These are phyloP conservation scores for Xylaria intraflava DNA, from an alignment of 495 filamentous ascomycete species.

Conservation along the genomic window DNA sequence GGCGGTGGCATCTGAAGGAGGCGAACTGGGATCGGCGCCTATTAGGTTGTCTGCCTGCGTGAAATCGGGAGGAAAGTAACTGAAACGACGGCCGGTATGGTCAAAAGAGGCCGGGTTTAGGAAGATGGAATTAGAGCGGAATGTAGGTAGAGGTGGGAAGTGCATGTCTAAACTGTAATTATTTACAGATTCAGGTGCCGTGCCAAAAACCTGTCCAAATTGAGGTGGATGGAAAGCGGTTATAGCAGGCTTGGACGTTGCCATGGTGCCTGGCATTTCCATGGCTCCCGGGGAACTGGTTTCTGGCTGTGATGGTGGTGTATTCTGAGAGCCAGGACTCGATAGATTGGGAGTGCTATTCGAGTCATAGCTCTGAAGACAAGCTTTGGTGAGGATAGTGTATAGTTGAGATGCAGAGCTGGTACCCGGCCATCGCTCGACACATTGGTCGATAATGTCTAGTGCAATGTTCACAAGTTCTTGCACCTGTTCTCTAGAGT, in stretches of 20 bases:
- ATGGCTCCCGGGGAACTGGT: conserved; percentile 37
- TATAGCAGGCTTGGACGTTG: conserved; percentile 16
- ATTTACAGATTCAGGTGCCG: conserved; percentile 35
- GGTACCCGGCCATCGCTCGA: conserved; percentile 84
- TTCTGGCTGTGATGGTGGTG: conserved; percentile 48
- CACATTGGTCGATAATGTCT: conserved; percentile 65
- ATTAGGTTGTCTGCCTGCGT: conserved; percentile 25
- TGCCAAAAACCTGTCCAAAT: conserved; percentile 48
- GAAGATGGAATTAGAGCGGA: conserved; percentile 53
- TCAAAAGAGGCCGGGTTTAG: conserved; percentile 41
- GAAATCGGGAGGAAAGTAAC: conserved; percentile 49
- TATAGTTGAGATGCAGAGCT: conserved; percentile 77
- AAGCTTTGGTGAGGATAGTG: conserved; percentile 68
- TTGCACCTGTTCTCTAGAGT: conserved; percentile 65
- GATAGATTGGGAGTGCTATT: conserved; percentile 46
- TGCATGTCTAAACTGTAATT: conserved; percentile 27
- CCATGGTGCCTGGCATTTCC: conserved; percentile 21
- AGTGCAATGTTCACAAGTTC: conserved; percentile 61
- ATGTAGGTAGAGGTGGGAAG: conserved; percentile 37
- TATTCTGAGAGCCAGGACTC: conserved; percentile 55
- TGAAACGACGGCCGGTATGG: conserved; percentile 40
- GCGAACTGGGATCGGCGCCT: conserved; percentile 20
- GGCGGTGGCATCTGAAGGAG: conserved; percentile 20
- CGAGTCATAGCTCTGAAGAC: conserved; percentile 69
- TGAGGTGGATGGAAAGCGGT: conserved; percentile 37